Percentiles rank a stretch among this genome's conserved stretches.
These are phyloP conservation scores for Dicorynia guianensis DNA, from an alignment of 306 rosid genomes.

Conservation along the genomic window DNA sequence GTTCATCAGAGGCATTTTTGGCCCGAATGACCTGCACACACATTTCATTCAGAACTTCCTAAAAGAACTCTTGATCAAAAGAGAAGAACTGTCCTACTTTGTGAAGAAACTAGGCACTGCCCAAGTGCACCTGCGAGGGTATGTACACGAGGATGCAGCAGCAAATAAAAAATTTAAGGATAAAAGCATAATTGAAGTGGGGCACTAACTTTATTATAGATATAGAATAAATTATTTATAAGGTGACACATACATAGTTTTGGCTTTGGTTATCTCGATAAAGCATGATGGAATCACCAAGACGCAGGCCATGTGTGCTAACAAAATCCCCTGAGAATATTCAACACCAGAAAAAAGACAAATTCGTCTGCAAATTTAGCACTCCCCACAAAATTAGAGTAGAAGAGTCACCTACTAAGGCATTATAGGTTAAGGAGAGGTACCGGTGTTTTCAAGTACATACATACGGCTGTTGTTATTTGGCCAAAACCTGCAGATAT, in stretches of 20 bases:
- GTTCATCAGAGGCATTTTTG: slow-evolving; percentile 58
- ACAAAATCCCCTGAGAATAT: slow-evolving; percentile 81
- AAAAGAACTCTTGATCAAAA: too few relatives aligned
- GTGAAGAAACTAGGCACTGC: too few relatives aligned
- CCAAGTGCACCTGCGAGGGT: too few relatives aligned
- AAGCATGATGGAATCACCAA: slow-evolving; percentile 81
- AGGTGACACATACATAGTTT: slow-evolving; percentile 60
- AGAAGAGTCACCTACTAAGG: not conserved
- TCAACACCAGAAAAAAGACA: not conserved
- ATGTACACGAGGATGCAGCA: too few relatives aligned
- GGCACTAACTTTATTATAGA: too few relatives aligned
- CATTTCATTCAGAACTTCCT: too few relatives aligned
- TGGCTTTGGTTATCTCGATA: slow-evolving; percentile 65
- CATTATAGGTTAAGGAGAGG: slow-evolving; percentile 3
- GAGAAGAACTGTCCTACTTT: not conserved
- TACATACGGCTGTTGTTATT: slow-evolving; percentile 97
- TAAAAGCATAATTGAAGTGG: too few relatives aligned
- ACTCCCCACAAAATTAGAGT: not conserved
- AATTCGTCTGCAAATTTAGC: not conserved
- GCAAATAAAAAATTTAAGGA: too few relatives aligned
- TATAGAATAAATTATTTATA: not conserved
- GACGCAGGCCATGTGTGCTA: slow-evolving; percentile 67
- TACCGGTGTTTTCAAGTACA: slow-evolving; percentile 97
- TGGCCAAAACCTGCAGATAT: slow-evolving; percentile 84
- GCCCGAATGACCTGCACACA: slow-evolving; percentile 71